Evolutionary conservation across 768 basidiomycete genomes (phyloP).

Genomic region (Pholiota conissans): DNA sequence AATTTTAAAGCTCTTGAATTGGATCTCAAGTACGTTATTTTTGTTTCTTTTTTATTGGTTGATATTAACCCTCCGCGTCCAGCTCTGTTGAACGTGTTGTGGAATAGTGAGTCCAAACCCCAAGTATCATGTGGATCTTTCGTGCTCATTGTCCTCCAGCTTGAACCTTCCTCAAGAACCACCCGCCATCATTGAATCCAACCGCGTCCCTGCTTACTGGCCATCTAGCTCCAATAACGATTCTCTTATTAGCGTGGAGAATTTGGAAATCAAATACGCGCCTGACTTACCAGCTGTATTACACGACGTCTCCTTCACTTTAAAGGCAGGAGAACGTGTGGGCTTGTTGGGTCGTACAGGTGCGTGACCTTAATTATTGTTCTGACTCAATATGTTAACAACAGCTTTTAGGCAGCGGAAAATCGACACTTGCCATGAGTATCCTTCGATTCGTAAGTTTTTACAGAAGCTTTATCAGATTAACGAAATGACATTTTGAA

Average conservation of each 20-base stretch:
- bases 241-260: conserved; percentile 64
- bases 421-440: conserved; percentile 85
- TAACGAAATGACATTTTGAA: conserved; percentile 1
- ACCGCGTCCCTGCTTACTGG: conserved; percentile 90
- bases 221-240: conserved; percentile 69
- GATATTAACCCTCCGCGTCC: conserved; percentile 5
- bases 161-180: conserved; percentile 87
- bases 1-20: conserved; percentile 60
- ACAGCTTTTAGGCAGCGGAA: conserved; percentile 71
- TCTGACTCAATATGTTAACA: too few relatives aligned
- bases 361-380: conserved; percentile 14
- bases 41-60: neutral
- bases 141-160: conserved; percentile 20
- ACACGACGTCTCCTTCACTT: conserved; percentile 69
- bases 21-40: conserved; percentile 63
- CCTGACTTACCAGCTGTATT: conserved; percentile 83
- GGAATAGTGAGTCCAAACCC: conserved; percentile 57
- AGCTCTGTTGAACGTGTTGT: conserved; percentile 90
- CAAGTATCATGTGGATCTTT: neutral
- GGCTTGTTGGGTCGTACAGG: conserved; percentile 83
- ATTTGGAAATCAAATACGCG: conserved; percentile 80
- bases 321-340: conserved; percentile 72
- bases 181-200: conserved; percentile 68
- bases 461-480: neutral
- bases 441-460: conserved; percentile 75